Percentiles rank a stretch among this genome's conserved stretches.
phyloP scores from a whole-genome alignment of 2,329 filamentous ascomycete species.

The Aureobasidium sp. region DNA sequence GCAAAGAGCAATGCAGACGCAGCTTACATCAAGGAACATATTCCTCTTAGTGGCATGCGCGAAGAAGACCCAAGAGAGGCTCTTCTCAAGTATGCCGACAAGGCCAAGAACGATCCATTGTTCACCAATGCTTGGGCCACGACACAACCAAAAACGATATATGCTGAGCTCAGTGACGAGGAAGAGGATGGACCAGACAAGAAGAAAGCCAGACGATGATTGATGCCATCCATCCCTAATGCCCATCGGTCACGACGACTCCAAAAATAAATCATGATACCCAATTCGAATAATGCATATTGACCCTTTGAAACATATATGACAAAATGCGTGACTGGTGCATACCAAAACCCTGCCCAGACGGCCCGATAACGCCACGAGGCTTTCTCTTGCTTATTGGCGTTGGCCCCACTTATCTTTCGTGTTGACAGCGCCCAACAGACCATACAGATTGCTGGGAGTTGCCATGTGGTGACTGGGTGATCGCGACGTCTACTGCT shows the following conservation, averaged over 20 bases:
- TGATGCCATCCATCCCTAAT: not conserved
- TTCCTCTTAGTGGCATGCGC: slow-evolving; percentile 83
- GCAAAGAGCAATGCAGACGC: slow-evolving; percentile 84
- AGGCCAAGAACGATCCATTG: slow-evolving; percentile 84
- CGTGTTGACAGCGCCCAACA: slow-evolving; percentile 11
- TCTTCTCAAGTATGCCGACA: slow-evolving; percentile 86
- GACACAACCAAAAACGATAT: slow-evolving; percentile 88
- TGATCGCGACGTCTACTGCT: not conserved
- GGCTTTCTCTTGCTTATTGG: slow-evolving; percentile 8
- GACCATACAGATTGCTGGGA: slow-evolving; percentile 13
- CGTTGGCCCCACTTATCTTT: slow-evolving; percentile 8
- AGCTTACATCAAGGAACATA: slow-evolving; percentile 77
- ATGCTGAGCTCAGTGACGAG: slow-evolving; percentile 80
- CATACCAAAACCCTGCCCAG: slow-evolving; percentile 5
- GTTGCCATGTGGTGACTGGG: slow-evolving; percentile 4
- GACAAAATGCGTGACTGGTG: slow-evolving; percentile 5
- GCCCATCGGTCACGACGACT: not conserved
- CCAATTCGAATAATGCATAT: not conserved
- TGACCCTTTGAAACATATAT: not conserved
- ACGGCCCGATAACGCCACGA: slow-evolving; percentile 11
- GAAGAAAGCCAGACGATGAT: slow-evolving; percentile 35
- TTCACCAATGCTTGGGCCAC: slow-evolving; percentile 91
- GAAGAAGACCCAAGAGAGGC: slow-evolving; percentile 95
- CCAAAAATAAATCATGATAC: slow-evolving; percentile 5
- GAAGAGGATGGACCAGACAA: slow-evolving; percentile 65